Percentiles rank a stretch among this genome's conserved stretches.
Conservation (phyloP, 192 early-diverging fungal species). For the Paraglomus brasilianum region DNA sequence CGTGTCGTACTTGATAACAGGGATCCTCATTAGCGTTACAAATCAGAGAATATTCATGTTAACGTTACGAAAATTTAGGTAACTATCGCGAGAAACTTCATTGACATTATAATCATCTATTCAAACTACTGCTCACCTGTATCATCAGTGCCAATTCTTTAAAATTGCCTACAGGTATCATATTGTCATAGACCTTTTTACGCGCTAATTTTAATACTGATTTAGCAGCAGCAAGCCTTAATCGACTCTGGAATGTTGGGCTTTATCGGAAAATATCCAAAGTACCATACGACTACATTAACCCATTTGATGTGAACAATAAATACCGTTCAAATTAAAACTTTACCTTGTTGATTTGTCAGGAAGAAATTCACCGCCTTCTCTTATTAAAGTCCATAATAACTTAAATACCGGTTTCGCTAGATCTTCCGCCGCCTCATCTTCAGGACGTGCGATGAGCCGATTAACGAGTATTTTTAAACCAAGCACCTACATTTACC, state of each 20-base stretch:
- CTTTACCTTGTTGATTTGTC: constrained; percentile 47
- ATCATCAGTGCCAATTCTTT: constrained; percentile 60
- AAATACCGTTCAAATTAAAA: not conserved
- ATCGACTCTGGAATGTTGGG: constrained; percentile 54
- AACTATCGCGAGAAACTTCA: not conserved
- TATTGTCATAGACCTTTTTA: constrained; percentile 45
- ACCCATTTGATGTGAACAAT: not conserved
- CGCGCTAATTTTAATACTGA: constrained; percentile 64
- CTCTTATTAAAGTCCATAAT: constrained; percentile 58
- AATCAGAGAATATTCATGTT: not conserved
- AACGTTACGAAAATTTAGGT: constrained; percentile 10
- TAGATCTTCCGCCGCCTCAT: constrained; percentile 39
- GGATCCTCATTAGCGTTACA: constrained; percentile 56
- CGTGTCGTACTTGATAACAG: constrained; percentile 75
- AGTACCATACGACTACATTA: not conserved
- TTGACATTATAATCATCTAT: not conserved
- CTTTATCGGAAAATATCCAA: constrained; percentile 29
- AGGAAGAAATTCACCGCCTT: constrained; percentile 63
- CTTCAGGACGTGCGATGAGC: constrained; percentile 47
- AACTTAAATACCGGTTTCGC: constrained; percentile 59
- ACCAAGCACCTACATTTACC: constrained; percentile 48
- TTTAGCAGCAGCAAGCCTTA: constrained; percentile 66
- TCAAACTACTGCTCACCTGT: constrained; percentile 42
- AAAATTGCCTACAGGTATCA: constrained; percentile 56
- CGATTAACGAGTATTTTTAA: constrained; percentile 69